Evolutionary conservation across 106 monocot species (phyloP).

Genomic region (Dioscorea zingiberensis): DNA sequence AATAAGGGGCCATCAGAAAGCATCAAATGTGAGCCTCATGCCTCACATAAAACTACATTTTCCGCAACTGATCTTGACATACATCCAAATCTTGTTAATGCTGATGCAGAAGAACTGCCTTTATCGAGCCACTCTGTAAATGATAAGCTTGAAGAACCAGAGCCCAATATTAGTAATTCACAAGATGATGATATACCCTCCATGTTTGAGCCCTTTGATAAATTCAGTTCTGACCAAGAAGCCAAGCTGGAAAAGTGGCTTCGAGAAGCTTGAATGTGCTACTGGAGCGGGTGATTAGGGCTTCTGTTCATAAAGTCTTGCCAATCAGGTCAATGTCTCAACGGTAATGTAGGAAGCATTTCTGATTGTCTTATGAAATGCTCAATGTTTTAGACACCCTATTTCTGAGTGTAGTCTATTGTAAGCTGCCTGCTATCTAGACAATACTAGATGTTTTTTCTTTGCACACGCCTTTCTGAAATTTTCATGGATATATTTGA

Average conservation of each 20-base stretch:
- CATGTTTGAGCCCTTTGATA: conserved; percentile 24
- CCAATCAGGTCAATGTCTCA: too few relatives aligned
- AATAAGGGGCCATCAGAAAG: background rate
- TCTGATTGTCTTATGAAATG: too few relatives aligned
- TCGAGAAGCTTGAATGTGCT: conserved; percentile 9
- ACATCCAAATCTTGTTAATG: background rate
- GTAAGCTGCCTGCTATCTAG: too few relatives aligned
- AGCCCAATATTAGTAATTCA: background rate
- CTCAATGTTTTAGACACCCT: too few relatives aligned
- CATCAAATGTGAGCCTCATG: background rate
- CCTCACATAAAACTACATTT: background rate
- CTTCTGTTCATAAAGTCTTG: too few relatives aligned
- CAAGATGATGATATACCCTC: background rate
- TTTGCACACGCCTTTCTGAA: too few relatives aligned
- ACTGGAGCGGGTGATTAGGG: too few relatives aligned
- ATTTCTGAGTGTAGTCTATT: too few relatives aligned
- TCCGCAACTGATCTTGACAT: background rate
- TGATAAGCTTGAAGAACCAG: conserved; percentile 3
- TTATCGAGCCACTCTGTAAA: conserved; percentile 24
- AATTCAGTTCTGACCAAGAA: conserved; percentile 47
- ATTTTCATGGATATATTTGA: too few relatives aligned
- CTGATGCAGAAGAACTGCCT: conserved; percentile 28
- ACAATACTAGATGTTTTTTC: too few relatives aligned
- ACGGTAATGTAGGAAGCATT: too few relatives aligned
- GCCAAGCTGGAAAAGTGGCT: conserved; percentile 53